These are phyloP conservation scores for Ceriops zippeliana DNA, from an alignment of 345 rosid genomes.

Conservation along the genomic window DNA sequence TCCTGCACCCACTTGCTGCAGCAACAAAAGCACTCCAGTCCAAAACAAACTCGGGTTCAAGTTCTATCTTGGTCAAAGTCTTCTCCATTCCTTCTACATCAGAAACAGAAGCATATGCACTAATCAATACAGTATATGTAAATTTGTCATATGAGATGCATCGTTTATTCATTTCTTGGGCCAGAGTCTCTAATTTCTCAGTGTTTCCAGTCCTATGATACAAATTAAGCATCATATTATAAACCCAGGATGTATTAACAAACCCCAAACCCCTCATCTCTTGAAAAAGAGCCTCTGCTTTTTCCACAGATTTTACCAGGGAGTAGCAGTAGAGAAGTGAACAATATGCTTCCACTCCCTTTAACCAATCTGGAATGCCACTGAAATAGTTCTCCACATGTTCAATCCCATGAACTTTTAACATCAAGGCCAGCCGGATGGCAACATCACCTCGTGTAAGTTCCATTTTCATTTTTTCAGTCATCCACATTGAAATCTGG, in stretches of 20 bases:
- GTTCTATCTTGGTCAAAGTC: conserved; percentile 26
- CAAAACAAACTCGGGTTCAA: conserved; percentile 16
- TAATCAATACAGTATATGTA: conserved; percentile 17
- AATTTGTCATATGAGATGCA: conserved; percentile 18
- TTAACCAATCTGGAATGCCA: conserved; percentile 18
- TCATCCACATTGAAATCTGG: conserved; percentile 49
- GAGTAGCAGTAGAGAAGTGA: conserved; percentile 45
- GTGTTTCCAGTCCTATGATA: conserved; percentile 23
- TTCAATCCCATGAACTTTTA: conserved; percentile 33
- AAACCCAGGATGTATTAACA: background rate
- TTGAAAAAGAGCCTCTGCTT: conserved; percentile 38
- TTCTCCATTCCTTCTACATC: conserved; percentile 27
- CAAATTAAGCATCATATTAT: conserved; percentile 30
- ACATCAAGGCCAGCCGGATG: conserved; percentile 39
- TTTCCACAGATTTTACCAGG: conserved; percentile 23
- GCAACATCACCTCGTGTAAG: conserved; percentile 25
- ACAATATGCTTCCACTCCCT: conserved; percentile 19
- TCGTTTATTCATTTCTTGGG: conserved; percentile 32
- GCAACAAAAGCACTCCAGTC: conserved; percentile 19
- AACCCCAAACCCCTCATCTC: conserved; percentile 34
- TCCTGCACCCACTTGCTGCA: conserved; percentile 25
- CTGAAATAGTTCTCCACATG: conserved; percentile 36
- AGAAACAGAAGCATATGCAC: conserved; percentile 28
- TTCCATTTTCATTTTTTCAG: conserved; percentile 20
- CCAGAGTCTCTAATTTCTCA: conserved; percentile 25